A percentile compares a stretch with the other conserved stretches of the same genome.
These are phyloP conservation scores for Microdochium trichocladiopsis DNA, from an alignment of 2,329 filamentous ascomycete genomes.

Conservation along the genomic window DNA sequence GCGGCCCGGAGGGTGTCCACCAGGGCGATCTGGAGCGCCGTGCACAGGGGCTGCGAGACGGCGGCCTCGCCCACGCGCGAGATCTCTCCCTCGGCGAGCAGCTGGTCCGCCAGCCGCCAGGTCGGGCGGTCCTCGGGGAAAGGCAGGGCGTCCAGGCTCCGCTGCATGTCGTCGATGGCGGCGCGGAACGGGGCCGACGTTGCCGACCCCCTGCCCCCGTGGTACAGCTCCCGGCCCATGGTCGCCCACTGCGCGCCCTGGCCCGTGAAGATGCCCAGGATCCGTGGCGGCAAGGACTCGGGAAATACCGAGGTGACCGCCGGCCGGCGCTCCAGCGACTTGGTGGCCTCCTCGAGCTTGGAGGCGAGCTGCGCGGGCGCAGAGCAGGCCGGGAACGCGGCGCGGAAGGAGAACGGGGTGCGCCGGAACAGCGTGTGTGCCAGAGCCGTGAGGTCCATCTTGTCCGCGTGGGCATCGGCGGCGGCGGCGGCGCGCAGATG, in stretches of 20 bases:
- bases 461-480: not conserved
- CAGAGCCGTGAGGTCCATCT: not conserved
- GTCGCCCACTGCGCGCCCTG: conserved; percentile 18
- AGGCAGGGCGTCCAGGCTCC: conserved; percentile 9
- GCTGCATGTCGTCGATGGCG: conserved; percentile 9
- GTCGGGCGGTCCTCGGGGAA: conserved; percentile 14
- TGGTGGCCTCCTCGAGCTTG: not conserved
- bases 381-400: not conserved
- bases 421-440: not conserved
- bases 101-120: conserved; percentile 3
- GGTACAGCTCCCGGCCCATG: conserved; percentile 16
- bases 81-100: conserved; percentile 2
- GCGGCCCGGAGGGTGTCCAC: conserved; percentile 14
- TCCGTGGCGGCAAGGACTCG: conserved; percentile 6
- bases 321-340: conserved; percentile 14
- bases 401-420: not conserved
- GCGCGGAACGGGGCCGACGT: not conserved
- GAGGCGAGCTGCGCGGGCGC: not conserved
- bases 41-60: conserved; percentile 22
- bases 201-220: not conserved
- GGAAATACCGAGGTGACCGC: conserved; percentile 1
- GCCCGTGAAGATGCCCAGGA: conserved; percentile 17
- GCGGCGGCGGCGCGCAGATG: not conserved
- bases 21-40: conserved; percentile 24
- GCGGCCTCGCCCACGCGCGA: conserved; percentile 5